phyloP scores from a whole-genome alignment of 73 alveolate genomes.

The Halteria grandinella region DNA sequence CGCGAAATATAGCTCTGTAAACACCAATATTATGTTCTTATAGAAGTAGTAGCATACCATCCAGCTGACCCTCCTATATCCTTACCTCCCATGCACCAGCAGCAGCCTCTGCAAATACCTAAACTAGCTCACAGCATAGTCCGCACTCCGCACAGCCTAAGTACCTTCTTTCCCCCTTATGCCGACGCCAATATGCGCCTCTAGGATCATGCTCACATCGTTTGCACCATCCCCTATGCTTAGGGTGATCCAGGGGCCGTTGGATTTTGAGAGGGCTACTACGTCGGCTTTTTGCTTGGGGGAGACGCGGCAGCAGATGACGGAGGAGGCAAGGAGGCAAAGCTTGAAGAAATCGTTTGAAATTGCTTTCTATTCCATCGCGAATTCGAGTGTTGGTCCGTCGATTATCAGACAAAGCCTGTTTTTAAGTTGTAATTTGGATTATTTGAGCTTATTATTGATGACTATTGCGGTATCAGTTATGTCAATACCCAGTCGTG shows the following conservation, averaged over 20 bases:
- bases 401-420: constrained; percentile 37
- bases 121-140: constrained; percentile 80
- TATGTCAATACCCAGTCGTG: constrained; percentile 66
- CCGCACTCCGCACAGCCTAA: constrained; percentile 87
- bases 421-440: constrained; percentile 13
- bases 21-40: constrained; percentile 78
- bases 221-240: constrained; percentile 98
- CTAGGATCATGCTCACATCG: constrained; percentile 95
- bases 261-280: constrained; percentile 57
- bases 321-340: constrained; percentile 65
- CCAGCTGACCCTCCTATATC: constrained; percentile 78
- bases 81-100: constrained; percentile 83
- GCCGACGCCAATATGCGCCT: constrained; percentile 86
- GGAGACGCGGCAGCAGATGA: constrained; percentile 86
- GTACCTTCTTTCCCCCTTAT: constrained; percentile 91
- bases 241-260: constrained; percentile 45
- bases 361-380: constrained; percentile 10
- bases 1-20: constrained; percentile 81
- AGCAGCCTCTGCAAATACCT: constrained; percentile 73
- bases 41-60: constrained; percentile 85
- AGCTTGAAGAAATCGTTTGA: constrained; percentile 6
- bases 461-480: not conserved
- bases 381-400: constrained; percentile 22
- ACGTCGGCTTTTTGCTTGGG: constrained; percentile 85
- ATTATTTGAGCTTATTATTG: not conserved